A percentile compares a stretch with the other conserved stretches of the same genome.
phyloP scores from a whole-genome alignment of 441 rosid genomes.

The Gossypium lobatum region DNA sequence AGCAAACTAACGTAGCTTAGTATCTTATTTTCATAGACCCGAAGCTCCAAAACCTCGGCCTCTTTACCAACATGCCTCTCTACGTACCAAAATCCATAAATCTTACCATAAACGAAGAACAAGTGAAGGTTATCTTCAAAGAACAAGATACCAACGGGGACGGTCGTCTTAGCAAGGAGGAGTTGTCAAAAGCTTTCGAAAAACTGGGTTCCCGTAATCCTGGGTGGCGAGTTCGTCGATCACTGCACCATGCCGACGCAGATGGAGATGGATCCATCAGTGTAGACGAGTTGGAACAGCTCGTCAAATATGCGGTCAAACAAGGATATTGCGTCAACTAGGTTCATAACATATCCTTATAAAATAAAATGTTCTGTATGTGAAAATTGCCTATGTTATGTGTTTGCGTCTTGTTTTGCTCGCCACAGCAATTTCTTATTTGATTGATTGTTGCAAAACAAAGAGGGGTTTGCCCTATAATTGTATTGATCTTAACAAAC shows the following conservation, averaged over 20 bases:
- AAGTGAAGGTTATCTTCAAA: not conserved
- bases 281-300: not conserved
- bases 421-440: not conserved
- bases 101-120: not conserved
- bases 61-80: not conserved
- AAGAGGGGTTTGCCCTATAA: not conserved
- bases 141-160: constrained; percentile 15
- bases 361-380: not conserved
- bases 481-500: not conserved
- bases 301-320: not conserved
- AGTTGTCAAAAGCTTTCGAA: constrained; percentile 4
- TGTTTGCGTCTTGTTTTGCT: not conserved
- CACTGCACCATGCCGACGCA: not conserved
- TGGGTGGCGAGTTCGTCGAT: not conserved
- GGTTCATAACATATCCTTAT: not conserved
- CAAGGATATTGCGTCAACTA: not conserved
- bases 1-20: not conserved
- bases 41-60: not conserved
- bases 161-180: constrained; percentile 4
- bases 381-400: not conserved
- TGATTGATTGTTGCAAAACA: not conserved
- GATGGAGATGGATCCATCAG: constrained; percentile 2
- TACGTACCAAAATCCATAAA: constrained; percentile 5
- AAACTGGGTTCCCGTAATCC: not conserved
- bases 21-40: not conserved